Percentiles rank a stretch among this genome's conserved stretches.
Conservation (phyloP, 495 filamentous ascomycete genomes). For the Aspergillus affinis region DNA sequence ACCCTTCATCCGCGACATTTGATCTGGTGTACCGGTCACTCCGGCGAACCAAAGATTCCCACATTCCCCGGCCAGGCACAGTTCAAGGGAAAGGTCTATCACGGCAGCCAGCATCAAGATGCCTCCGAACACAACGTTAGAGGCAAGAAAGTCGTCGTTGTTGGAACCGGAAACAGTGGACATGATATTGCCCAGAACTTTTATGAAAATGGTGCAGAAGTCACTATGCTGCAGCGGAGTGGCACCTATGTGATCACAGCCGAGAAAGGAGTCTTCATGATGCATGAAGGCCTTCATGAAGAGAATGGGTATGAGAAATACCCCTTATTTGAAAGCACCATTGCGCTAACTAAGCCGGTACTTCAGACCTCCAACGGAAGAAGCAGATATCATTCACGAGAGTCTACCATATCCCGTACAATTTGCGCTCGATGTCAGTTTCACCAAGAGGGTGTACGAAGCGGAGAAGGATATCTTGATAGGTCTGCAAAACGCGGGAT, state of each 20-base stretch:
- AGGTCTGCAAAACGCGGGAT: constrained; percentile 65
- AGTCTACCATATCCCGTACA: constrained; percentile 56
- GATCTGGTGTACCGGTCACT: constrained; percentile 51
- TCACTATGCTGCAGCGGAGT: constrained; percentile 77
- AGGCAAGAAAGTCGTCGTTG: constrained; percentile 71
- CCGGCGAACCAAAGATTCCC: constrained; percentile 49
- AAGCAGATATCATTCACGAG: constrained; percentile 60
- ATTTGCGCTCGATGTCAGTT: constrained; percentile 53
- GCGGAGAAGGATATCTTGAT: constrained; percentile 55
- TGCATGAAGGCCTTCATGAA: constrained; percentile 58
- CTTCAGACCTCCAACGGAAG: constrained; percentile 50
- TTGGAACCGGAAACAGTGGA: constrained; percentile 80
- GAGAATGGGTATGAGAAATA: constrained; percentile 48
- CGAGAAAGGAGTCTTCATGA: constrained; percentile 56
- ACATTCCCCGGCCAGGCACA: constrained; percentile 42
- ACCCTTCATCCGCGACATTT: constrained; percentile 46
- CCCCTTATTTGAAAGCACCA: background rate
- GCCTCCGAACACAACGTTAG: constrained; percentile 36
- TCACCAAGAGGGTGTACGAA: constrained; percentile 46
- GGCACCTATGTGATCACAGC: constrained; percentile 71
- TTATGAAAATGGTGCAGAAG: constrained; percentile 70
- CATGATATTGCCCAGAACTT: constrained; percentile 85
- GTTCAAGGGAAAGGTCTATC: constrained; percentile 50
- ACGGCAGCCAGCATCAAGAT: constrained; percentile 43
- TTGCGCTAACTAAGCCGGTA: background rate